Evolutionary conservation across 2,329 filamentous ascomycete genomes (phyloP).

Genomic region (Talaromyces sp.): DNA sequence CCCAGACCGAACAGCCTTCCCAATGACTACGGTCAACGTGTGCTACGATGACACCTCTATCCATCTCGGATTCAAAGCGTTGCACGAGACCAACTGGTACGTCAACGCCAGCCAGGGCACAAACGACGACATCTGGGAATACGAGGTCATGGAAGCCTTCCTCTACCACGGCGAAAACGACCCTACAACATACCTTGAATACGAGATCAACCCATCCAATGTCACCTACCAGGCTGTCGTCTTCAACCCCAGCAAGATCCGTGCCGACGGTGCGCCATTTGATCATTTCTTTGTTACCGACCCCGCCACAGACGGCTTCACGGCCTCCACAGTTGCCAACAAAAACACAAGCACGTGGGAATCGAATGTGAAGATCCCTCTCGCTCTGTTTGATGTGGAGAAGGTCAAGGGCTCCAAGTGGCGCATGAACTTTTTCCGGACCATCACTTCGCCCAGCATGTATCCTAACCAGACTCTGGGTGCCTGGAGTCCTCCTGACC

Average conservation of each 20-base stretch:
- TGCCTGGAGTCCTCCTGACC: conserved; percentile 8
- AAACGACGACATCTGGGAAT: conserved; percentile 10
- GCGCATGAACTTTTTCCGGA: conserved; percentile 11
- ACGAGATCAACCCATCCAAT: conserved; percentile 8
- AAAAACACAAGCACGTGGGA: conserved; percentile 2
- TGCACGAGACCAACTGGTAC: conserved; percentile 9
- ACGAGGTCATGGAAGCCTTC: conserved; percentile 11
- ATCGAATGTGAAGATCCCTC: conserved; percentile 6
- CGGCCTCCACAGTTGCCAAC: neutral
- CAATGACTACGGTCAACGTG: conserved; percentile 1
- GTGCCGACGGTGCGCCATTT: conserved; percentile 6
- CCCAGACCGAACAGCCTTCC: conserved; percentile 5
- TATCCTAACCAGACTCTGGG: conserved; percentile 9
- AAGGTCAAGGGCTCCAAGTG: conserved; percentile 3
- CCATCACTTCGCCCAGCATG: conserved; percentile 9
- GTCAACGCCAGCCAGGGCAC: conserved; percentile 8
- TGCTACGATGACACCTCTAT: conserved; percentile 7
- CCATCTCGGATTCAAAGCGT: conserved; percentile 4
- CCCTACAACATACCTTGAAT: conserved; percentile 10
- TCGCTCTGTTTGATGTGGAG: conserved; percentile 6
- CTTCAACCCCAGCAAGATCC: conserved; percentile 7
- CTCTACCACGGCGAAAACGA: conserved; percentile 9
- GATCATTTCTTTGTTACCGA: conserved; percentile 9
- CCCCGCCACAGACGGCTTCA: conserved; percentile 4
- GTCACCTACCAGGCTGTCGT: conserved; percentile 9